Evolutionary conservation across 225 moss, liverwort and hornwort species (phyloP), one percentile per base, ranked within the genome.

Genomic region (Takakia lepidozioides): DNA sequence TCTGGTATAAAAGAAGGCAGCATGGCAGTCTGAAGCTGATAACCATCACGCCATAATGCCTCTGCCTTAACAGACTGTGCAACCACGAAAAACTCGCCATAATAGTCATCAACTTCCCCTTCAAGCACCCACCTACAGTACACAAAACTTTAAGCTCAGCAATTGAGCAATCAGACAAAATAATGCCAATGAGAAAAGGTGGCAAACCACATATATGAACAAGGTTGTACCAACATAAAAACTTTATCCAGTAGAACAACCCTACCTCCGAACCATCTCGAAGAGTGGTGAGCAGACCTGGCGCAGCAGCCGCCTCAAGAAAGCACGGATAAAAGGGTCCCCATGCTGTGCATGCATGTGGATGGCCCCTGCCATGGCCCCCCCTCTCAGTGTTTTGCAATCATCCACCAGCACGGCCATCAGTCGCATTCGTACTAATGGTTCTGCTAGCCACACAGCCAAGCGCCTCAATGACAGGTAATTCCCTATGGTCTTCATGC

Each of bases 361-460:
- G 21, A 98, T 98, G 45, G 91, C 87, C 8, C 87, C 91, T 19
- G 98, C 91, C 98, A 98, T 91, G 8, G 85, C 98, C 51, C 98
- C 98, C 41, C 98, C 98, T 57, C 98, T 63, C 57, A 98, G 60
- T 15, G 87, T 87, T 68, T 91, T 91, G 71, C 98, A 98, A 63
- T 98, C 98, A 56, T 98, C 91, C 56, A 98, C 98, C 56, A 98
- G 68, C 5, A 98, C 87, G 55, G 98, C 91, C 98, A 98, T 98
- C 56, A 91, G 73, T 27, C 98, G 74, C 91, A 98, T 98, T 56
- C 98, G 75, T 29, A 87, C 80, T 66, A 98, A 51, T 19, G 98
- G 98, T 71, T 98, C 98, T 16, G 87, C 98, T 21, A 98, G 73
- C 98, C 98, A 98, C 16, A 98, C 98, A 46, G 85, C 68, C 57